Base-by-base conservation (phyloP, 1,284 basidiomycete species). In the Moesziomyces parantarcticus region DNA sequence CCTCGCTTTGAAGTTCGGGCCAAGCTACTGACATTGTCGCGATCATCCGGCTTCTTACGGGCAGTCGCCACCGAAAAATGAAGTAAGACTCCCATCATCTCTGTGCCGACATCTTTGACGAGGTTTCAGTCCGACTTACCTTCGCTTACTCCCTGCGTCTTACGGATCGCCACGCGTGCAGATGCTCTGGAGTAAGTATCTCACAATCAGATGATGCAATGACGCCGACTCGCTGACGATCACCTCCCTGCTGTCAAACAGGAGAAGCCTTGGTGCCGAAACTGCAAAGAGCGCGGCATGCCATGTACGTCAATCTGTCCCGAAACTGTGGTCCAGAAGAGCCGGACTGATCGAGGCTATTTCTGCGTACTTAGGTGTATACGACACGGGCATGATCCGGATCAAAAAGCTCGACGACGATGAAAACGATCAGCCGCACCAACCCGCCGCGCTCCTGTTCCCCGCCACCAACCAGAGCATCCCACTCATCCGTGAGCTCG, bases 41-140 rank as follows among this genome's bases (percentile, higher is more conserved):
- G 18, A 39, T 32, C 29, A 8, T n/a, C 29, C 29, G 29, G 10
- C 13, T 13, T 40, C 14, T 20, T 14, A 10, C n/a, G 18, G 10
- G 11, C 39, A 74, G 71, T 43, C 71, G 66, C 10, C 42, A 41
- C 25, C 52, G 71, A 20, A 75, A 75, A 62, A 70, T 66, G 52
- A 63, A 43, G 66, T 69, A 41, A 59, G 66, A 54, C 45, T 10
- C 9, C 16, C 6, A 10, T 14, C 22, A 3, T 21, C 13, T 22
- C 22, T 25, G 2, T n/a, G 34, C 11, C 34, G 23, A 18, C 41
- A 34, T 14, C 3, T 42, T 36, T 9, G 18, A 45, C 43, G 3
- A 14, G 29, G 32, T 22, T 13, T 13, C 34, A 39, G 14, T 39
- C 6, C 36, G 16, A 16, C 11, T 39, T 6, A 18, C 13, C 29